These are phyloP conservation scores for Diaporthe batatas DNA, from an alignment of 2,329 filamentous ascomycete species.

Conservation along the genomic window DNA sequence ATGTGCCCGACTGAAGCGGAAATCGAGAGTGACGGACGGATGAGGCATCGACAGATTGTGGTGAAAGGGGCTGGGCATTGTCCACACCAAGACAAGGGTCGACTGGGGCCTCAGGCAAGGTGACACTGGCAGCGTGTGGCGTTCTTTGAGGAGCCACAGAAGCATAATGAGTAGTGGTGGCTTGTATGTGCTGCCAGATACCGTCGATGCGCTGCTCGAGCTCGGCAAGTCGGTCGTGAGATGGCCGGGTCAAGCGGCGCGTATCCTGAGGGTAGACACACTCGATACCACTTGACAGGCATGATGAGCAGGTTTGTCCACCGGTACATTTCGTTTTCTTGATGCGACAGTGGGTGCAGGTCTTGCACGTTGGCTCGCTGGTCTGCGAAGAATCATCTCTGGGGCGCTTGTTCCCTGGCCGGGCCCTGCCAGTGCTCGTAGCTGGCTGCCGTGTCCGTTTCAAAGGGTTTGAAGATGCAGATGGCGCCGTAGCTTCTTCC, in stretches of 20 bases:
- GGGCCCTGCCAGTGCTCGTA: background rate
- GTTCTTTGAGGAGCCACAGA: background rate
- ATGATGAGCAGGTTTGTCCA: slow-evolving; percentile 2
- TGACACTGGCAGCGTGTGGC: background rate
- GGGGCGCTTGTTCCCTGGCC: slow-evolving; percentile 1
- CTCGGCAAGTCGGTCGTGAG: background rate
- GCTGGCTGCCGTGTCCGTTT: slow-evolving; percentile 11
- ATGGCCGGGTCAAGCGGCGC: background rate
- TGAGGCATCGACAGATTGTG: background rate
- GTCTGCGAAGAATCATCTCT: background rate
- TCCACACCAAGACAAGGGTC: background rate
- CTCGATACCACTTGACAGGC: slow-evolving; percentile 2
- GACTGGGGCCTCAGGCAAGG: background rate
- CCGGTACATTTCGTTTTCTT: slow-evolving; percentile 11
- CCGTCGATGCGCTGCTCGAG: slow-evolving; percentile 16
- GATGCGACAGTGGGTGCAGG: slow-evolving; percentile 7
- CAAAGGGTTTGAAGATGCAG: background rate
- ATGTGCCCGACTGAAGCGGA: background rate
- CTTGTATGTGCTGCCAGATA: slow-evolving; percentile 15
- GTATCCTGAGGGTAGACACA: slow-evolving; percentile 10
- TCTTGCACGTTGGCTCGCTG: slow-evolving; percentile 6
- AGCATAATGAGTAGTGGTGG: background rate
- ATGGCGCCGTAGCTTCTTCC: background rate
- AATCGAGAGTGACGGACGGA: background rate
- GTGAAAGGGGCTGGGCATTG: background rate